These are phyloP conservation scores for Fomitopsis betulina DNA, from an alignment of 1,284 basidiomycete genomes.

Conservation along the genomic window DNA sequence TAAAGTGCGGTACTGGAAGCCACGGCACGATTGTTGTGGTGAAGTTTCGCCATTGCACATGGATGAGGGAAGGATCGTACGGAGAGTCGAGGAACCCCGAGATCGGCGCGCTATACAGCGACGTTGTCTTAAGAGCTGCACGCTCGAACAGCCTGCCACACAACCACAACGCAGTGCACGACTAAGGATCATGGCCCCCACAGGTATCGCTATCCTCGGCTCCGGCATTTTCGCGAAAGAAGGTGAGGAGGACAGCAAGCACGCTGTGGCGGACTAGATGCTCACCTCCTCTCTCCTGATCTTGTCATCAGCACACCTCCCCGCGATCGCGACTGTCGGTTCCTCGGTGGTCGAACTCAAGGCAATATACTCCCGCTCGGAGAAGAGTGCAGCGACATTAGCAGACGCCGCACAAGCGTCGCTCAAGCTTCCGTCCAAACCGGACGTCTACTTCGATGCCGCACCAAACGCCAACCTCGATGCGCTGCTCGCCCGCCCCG, in stretches of 20 bases:
- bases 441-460: constrained; percentile 56
- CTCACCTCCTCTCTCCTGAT: constrained; percentile 3
- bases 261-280: neutral
- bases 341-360: constrained; percentile 44
- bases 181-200: constrained; percentile 20
- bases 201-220: constrained; percentile 58
- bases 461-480: constrained; percentile 46
- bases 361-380: constrained; percentile 78
- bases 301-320: constrained; percentile 58
- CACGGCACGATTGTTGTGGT: neutral
- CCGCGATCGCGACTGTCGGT: constrained; percentile 55
- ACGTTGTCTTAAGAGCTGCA: neutral
- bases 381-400: constrained; percentile 51
- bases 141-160: neutral
- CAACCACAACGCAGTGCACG: constrained; percentile 1
- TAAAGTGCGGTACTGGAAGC: neutral
- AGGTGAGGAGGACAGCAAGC: constrained; percentile 36
- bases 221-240: constrained; percentile 72
- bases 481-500: constrained; percentile 56
- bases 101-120: neutral
- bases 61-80: neutral
- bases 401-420: constrained; percentile 38
- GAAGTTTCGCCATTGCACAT: no score
- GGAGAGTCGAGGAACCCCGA: neutral
- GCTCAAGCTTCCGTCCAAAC: constrained; percentile 39